Percentiles rank a stretch among this genome's conserved stretches.
phyloP scores from a whole-genome alignment of 148 eudicot species.

The Rhododendron kiyosumense region DNA sequence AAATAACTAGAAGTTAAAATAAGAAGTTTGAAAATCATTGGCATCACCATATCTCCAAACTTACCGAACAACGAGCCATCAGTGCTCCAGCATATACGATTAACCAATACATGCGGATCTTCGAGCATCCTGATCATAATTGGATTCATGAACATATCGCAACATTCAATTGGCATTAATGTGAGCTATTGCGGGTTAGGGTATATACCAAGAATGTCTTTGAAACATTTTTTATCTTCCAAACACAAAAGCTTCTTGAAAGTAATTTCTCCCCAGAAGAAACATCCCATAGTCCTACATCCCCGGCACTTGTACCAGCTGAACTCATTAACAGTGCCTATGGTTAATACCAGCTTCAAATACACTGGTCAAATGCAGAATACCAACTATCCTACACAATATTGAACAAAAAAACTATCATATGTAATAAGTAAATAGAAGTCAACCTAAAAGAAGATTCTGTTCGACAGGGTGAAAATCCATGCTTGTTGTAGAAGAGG shows the following conservation, averaged over 20 bases:
- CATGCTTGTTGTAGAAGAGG: too few species aligned
- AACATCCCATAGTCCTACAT: conserved; percentile 4
- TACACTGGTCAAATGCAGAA: too few species aligned
- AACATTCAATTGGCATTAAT: neutral
- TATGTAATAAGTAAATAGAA: too few species aligned
- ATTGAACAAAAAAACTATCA: too few species aligned
- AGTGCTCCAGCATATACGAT: conserved; percentile 20
- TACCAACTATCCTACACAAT: too few species aligned
- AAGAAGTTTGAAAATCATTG: neutral
- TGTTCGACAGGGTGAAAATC: too few species aligned
- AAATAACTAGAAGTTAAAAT: neutral
- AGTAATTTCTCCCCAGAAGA: neutral
- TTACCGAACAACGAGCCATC: conserved; percentile 24
- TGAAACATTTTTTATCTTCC: conserved; percentile 14
- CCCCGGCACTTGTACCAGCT: too few species aligned
- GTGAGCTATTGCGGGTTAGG: neutral
- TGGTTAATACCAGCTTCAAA: too few species aligned
- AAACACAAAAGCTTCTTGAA: conserved; percentile 5
- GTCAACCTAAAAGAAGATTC: too few species aligned
- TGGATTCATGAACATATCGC: neutral
- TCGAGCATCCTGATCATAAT: conserved; percentile 20
- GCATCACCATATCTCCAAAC: neutral
- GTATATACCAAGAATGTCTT: conserved; percentile 8
- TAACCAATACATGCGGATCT: conserved; percentile 17
- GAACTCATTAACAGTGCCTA: too few species aligned